Evolutionary conservation across 306 rosid species (phyloP).

Genomic region (Quercus gilva): DNA sequence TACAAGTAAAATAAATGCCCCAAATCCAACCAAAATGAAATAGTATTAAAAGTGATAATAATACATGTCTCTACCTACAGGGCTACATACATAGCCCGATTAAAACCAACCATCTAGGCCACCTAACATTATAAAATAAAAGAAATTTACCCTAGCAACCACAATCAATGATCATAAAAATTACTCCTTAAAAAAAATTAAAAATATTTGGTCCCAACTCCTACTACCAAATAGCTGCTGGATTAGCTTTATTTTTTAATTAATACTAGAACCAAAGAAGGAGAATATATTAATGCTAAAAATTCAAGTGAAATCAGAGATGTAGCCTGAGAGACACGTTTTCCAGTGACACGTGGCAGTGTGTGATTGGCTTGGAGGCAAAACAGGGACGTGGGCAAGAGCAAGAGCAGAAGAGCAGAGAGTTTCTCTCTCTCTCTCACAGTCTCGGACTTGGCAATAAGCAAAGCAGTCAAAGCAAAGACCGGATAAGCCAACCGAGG

Average conservation of each 20-base stretch:
- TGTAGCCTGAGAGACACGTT: conserved; percentile 34
- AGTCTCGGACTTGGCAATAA: conserved; percentile 21
- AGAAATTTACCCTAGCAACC: too few species aligned
- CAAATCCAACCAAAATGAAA: not conserved
- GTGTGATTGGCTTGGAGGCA: conserved; percentile 20
- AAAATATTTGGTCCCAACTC: conserved; percentile 8
- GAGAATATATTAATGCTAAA: not conserved
- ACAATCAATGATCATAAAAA: too few species aligned
- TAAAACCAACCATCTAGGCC: not conserved
- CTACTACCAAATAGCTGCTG: not conserved
- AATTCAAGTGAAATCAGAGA: conserved; percentile 26
- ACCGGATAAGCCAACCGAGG: conserved; percentile 56
- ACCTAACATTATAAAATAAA: not conserved
- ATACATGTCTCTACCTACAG: not conserved
- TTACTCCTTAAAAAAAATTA: too few species aligned
- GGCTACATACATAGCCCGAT: not conserved
- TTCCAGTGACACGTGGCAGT: conserved; percentile 38
- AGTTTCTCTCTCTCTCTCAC: too few species aligned
- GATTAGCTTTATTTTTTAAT: too few species aligned
- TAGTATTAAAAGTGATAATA: not conserved
- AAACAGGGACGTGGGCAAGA: not conserved
- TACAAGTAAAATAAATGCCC: not conserved
- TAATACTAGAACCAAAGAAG: not conserved
- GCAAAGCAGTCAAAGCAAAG: conserved; percentile 62
- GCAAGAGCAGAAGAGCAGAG: not conserved